Evolutionary conservation across 306 rosid genomes (phyloP), one percentile per base, ranked within the genome.

Genomic region (Castanea sativa): DNA sequence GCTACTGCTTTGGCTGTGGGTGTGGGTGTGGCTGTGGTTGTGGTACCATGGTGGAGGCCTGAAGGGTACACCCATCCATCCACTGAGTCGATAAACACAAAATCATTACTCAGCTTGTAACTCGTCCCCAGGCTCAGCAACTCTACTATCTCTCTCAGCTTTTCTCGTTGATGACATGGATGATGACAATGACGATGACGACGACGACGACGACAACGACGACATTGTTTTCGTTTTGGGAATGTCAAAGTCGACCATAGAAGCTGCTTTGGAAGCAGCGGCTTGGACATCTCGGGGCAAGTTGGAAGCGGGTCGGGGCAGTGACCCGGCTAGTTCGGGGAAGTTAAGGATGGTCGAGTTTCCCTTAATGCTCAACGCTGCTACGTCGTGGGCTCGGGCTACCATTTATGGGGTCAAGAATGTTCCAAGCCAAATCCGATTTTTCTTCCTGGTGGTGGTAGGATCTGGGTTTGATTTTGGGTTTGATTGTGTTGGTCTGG

Each of bases 341-440:
- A 95, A 95, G 92, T 95, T 95, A 77, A 92, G 98, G 77, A 92
- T 90, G 20, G 98, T 97, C 1, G 99, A 86, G 71, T 80, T 74
- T 45, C 99, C 99, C 30, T 95, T 95, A 27, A 95, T 93, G 15
- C 89, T 81, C 1, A 95, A 58, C 0, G 96, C 98, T 0, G 98
- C 99, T 25, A 89, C 97, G 89, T 95, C 99, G 61, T 95, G 99
- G 1, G 99, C 99, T 81, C 98, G 96, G 41, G 99, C 98, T 5
- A 98, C 98, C 99, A 95, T 95, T 84, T 95, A 97, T 0, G 98
- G 87, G 0, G 98, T 91, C 16, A 93, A 88, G 82, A 89, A 95
- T 4, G 99, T 95, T 1, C 99, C 98, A 0, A 95, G 92, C 99
- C 99, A 95, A 89, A 95, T 95, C 86, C 98, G 89, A 73, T 85